phyloP scores from a whole-genome alignment of 192 early-diverging fungal genomes.

The Blastocladiella britannica region DNA sequence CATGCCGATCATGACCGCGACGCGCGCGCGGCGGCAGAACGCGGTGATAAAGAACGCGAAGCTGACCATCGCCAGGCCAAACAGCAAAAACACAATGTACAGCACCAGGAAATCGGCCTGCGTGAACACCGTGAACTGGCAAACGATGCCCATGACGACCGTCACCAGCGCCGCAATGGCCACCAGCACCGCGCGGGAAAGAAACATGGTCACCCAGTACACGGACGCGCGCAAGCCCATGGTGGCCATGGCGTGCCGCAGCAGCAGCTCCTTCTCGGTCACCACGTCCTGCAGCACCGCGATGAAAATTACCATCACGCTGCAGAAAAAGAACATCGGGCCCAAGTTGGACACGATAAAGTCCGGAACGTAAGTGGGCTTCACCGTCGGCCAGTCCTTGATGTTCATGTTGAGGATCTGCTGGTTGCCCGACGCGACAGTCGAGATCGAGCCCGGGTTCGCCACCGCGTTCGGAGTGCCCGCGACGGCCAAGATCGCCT shows the following conservation, averaged over 20 bases:
- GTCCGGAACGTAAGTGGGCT: conserved; percentile 26
- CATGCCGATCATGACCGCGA: conserved; percentile 49
- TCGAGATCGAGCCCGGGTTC: conserved; percentile 5
- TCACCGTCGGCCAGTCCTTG: conserved; percentile 48
- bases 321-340: conserved; percentile 32
- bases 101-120: conserved; percentile 34
- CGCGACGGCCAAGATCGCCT: conserved; percentile 26
- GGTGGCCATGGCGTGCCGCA: conserved; percentile 52
- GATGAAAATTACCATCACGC: conserved; percentile 33
- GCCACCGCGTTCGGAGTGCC: conserved; percentile 2
- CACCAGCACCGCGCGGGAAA: conserved; percentile 32
- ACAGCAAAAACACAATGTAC: conserved; percentile 44
- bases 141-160: conserved; percentile 30
- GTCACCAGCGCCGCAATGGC: conserved; percentile 35
- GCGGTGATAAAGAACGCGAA: conserved; percentile 49
- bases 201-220: conserved; percentile 45
- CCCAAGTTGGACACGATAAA: conserved; percentile 35
- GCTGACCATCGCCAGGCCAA: conserved; percentile 50
- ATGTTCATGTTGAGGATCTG: conserved; percentile 21
- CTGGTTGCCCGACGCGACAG: conserved; percentile 8
- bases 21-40: conserved; percentile 33
- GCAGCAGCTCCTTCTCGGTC: conserved; percentile 45
- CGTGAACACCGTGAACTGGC: conserved; percentile 38
- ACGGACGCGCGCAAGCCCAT: conserved; percentile 49
- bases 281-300: conserved; percentile 44